Conservation (phyloP, 306 rosid species). For the Pterocarpus santalinus region DNA sequence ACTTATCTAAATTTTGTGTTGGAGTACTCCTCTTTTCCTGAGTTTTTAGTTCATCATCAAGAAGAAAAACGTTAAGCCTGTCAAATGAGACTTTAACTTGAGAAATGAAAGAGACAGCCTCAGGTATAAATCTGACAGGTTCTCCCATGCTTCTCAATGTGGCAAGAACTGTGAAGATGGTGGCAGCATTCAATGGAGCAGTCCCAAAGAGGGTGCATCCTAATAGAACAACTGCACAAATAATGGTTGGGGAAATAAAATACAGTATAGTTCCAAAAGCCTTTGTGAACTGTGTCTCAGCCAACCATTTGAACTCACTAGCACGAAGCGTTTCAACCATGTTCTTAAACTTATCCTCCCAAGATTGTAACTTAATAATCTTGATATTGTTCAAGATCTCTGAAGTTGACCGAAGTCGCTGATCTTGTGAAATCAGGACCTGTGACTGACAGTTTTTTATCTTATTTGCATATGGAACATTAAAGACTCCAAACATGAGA, state of each 20-base stretch:
- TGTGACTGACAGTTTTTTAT: conserved; percentile 64
- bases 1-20: conserved; percentile 19
- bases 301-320: conserved; percentile 69
- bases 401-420: conserved; percentile 71
- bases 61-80: conserved; percentile 61
- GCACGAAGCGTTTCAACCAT: conserved; percentile 56
- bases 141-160: conserved; percentile 64
- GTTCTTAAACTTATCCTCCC: conserved; percentile 73
- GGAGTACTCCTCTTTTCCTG: conserved; percentile 38
- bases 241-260: conserved; percentile 70
- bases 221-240: conserved; percentile 59
- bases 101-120: conserved; percentile 63
- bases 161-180: conserved; percentile 76
- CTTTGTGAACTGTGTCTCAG: conserved; percentile 51
- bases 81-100: conserved; percentile 75
- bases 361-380: conserved; percentile 74
- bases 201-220: conserved; percentile 60
- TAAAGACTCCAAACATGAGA: conserved; percentile 56
- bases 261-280: conserved; percentile 51
- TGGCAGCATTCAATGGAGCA: conserved; percentile 71
- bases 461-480: conserved; percentile 61
- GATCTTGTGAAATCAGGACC: conserved; percentile 68
- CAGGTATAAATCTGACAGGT: conserved; percentile 72
- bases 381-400: conserved; percentile 78
- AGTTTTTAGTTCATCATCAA: conserved; percentile 62